Evolutionary conservation across 2,329 filamentous ascomycete genomes (phyloP), one percentile per base, ranked within the genome.

Genomic region (Aspergillus sp.): DNA sequence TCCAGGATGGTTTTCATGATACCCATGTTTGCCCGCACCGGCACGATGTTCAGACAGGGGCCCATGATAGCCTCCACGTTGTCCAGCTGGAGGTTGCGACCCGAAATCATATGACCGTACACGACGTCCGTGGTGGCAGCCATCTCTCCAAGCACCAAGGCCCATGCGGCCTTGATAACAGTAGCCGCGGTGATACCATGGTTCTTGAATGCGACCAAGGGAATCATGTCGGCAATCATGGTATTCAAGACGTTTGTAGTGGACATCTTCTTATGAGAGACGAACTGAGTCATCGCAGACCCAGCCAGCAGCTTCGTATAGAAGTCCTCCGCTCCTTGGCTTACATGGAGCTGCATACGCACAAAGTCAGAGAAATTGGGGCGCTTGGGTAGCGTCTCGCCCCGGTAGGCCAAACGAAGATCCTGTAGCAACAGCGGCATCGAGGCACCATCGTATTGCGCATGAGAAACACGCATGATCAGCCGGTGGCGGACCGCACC

Each of bases 131-230:
- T 67, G 0, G 65, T 70, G 0, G 72, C 76, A 0, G 79, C 76
- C 9, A 83, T 65, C 20, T 74, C 78, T 0, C 79, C 77, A 6
- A 85, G 73, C 0, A 80, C 75, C 53, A 81, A 75, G 1, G 80
- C 77, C 81, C 82, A 85, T 0, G 81, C 81, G 0, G 80, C 76
- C 62, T 82, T 83, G 32, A 84, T 70, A 2, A 84, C 73, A 0
- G 79, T 65, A 36, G 62, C 51, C 24, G 52, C n/a, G 2, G 65
- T 66, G 43, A 69, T 62, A 17, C 59, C 55, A 22, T 55, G 50
- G 19, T 46, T 20, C 14, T 50, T 40, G 36, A 51, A 47, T 14
- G 59, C 43, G 13, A 55, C 38, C n/a, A 52, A 24, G 3, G 53
- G 50, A 26, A 53, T 42, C 38, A 44, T 47, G 10, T 47, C 32